These are phyloP conservation scores for Pichia insulana DNA, from an alignment of 805 yeast genomes.

Conservation along the genomic window DNA sequence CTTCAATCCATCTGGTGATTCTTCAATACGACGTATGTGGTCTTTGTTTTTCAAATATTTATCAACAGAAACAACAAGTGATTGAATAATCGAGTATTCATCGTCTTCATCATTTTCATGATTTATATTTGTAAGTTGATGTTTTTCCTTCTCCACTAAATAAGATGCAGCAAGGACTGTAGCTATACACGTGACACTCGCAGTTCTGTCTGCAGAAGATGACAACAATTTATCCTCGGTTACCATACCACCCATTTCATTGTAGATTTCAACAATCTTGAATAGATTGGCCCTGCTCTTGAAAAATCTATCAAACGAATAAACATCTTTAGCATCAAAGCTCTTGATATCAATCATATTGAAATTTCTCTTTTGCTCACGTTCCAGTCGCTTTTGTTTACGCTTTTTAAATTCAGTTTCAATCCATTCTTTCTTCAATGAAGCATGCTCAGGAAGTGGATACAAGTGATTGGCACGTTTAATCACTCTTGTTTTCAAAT, in stretches of 20 bases:
- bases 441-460: conserved; percentile 50
- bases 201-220: conserved; percentile 16
- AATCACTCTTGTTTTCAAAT: conserved; percentile 67
- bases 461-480: conserved; percentile 62
- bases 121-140: background rate
- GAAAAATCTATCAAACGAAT: conserved; percentile 6
- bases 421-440: conserved; percentile 57
- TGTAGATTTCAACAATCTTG: conserved; percentile 20
- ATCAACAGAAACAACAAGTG: conserved; percentile 24
- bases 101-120: conserved; percentile 12
- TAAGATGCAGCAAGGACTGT: conserved; percentile 20
- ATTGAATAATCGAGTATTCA: conserved; percentile 20
- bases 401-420: conserved; percentile 63
- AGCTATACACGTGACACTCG: conserved; percentile 21
- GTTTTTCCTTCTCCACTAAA: conserved; percentile 7
- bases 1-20: background rate
- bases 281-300: conserved; percentile 6
- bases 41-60: conserved; percentile 4
- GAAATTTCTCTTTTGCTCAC: conserved; percentile 28
- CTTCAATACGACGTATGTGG: background rate
- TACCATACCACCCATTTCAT: conserved; percentile 29
- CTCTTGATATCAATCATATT: conserved; percentile 9
- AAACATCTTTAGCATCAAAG: conserved; percentile 5
- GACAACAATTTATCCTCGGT: conserved; percentile 7
- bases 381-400: conserved; percentile 47